phyloP scores from a whole-genome alignment of 176 grass and related monocot species.

The Musa acuminata region DNA sequence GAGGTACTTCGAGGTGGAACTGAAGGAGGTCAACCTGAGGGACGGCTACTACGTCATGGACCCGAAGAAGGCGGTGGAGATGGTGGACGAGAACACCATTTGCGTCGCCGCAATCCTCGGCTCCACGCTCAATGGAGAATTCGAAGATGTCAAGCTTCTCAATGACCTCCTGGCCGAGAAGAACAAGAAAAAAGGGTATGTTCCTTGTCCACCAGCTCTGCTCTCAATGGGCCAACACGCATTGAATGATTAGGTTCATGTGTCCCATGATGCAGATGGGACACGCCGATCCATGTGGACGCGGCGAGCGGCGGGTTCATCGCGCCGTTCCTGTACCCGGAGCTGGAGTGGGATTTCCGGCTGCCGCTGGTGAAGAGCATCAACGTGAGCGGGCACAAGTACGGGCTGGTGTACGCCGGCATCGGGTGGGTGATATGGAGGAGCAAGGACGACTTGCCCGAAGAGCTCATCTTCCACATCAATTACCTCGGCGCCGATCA shows the following conservation, averaged over 20 bases:
- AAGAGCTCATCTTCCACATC: conserved; percentile 98
- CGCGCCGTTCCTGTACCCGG: conserved; percentile 95
- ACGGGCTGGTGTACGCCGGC: conserved; percentile 95
- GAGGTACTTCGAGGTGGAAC: conserved; percentile 90
- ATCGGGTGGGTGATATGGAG: conserved; percentile 93
- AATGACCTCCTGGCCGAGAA: conserved; percentile 59
- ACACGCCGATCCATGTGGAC: conserved; percentile 79
- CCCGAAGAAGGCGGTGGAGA: conserved; percentile 75
- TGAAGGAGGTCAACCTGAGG: conserved; percentile 82
- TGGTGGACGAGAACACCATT: conserved; percentile 99
- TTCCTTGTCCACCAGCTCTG: neutral
- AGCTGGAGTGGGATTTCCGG: conserved; percentile 90
- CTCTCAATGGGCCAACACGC: neutral
- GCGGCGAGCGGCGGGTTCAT: conserved; percentile 98
- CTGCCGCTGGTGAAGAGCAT: conserved; percentile 92
- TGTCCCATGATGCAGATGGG: conserved; percentile 33
- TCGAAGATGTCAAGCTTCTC: conserved; percentile 92
- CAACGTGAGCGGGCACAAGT: conserved; percentile 98
- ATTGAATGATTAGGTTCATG: neutral
- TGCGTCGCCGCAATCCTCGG: conserved; percentile 91
- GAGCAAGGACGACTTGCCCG: conserved; percentile 80
- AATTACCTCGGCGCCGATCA: conserved; percentile 97
- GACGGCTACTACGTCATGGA: conserved; percentile 98
- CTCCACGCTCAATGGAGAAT: conserved; percentile 95
- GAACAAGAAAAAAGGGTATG: conserved; percentile 66